Evolutionary conservation across 2,329 filamentous ascomycete genomes (phyloP), one percentile per base, ranked within the genome.

Genomic region (Colletotrichum sp.): DNA sequence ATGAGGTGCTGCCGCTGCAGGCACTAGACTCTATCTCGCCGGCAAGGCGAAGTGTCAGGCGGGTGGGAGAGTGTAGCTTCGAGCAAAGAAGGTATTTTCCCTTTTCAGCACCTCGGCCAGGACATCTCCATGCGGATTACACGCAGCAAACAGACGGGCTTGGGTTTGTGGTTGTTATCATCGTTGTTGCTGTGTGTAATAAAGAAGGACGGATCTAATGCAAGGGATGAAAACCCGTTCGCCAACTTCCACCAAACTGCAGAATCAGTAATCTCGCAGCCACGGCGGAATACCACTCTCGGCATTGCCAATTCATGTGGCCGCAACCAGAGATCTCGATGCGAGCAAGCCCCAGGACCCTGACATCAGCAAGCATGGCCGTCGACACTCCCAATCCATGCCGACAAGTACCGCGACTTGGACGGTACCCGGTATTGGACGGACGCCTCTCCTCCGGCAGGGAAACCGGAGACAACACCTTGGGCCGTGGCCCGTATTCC

Each of bases 281-380:
- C 26, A 52, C 30, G 55, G 34, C n/a, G 21, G 55, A 71, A 56
- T 56, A 38, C 68, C n/a, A 63, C 55, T 21, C 26, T 48, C 26
- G 21, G 6, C 24, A n/a, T 38, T 21, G 34, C 32, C 36, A 65
- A 16, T 56, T 61, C 38, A 30, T 71, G 21, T 73, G 73, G 63
- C 28, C 63, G 63, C 64, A 63, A 55, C 26, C 63, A 75, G 69
- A 75, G 69, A 75, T 73, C 73, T 75, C 73, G 69, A 73, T 75
- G 73, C 56, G 73, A 73, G 48, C 63, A 12, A 67, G 69, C 58
- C 69, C 69, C 73, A 75, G 73, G 73, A 75, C 73, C 73, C 73
- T 75, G 73, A 68, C 73, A 75, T 73, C 69, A 73, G 73, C 69
- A 68, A 67, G 52, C 71, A 52, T 52, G 67, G 67, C 71, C 59